A percentile compares a stretch with the other conserved stretches of the same genome.
Evolutionary conservation across 2,329 filamentous ascomycete genomes (phyloP).

Genomic region (Pseudogymnoascus sp.): DNA sequence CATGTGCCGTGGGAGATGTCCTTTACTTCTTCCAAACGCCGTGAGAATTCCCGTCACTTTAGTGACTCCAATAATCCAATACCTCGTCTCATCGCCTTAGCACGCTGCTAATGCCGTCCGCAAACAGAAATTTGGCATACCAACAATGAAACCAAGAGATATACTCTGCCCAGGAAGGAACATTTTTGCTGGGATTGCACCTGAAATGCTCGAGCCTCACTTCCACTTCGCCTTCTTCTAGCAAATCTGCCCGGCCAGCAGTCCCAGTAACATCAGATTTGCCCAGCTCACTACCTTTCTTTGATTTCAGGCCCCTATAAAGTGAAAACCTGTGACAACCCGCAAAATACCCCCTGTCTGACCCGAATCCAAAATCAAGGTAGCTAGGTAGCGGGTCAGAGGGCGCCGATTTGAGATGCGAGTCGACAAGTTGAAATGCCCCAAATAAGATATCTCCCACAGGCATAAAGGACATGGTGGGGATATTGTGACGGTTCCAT

Average conservation of each 20-base stretch:
- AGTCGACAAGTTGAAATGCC: not conserved
- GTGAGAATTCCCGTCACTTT: not conserved
- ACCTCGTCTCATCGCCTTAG: not conserved
- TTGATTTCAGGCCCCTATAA: not conserved
- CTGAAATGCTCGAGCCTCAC: not conserved
- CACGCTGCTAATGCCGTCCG: not conserved
- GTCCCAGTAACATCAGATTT: not conserved
- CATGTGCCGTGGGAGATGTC: not conserved
- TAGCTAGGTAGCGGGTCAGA: constrained; percentile 1
- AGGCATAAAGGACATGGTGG: not conserved
- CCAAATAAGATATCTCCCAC: constrained; percentile 4
- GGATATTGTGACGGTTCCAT: constrained; percentile 1
- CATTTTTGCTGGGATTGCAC: not conserved
- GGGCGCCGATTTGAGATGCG: not conserved
- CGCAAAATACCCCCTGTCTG: not conserved
- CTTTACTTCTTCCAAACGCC: not conserved
- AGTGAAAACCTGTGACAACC: not conserved
- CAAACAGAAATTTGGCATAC: constrained; percentile 3
- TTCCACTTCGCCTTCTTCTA: not conserved
- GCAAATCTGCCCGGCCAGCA: not conserved
- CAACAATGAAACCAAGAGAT: not conserved
- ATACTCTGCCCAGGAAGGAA: not conserved
- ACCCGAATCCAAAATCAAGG: not conserved
- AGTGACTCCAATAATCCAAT: not conserved
- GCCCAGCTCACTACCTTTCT: not conserved